These are phyloP conservation scores for Daldinia concentrica DNA, from an alignment of 495 filamentous ascomycete genomes.

Conservation along the genomic window DNA sequence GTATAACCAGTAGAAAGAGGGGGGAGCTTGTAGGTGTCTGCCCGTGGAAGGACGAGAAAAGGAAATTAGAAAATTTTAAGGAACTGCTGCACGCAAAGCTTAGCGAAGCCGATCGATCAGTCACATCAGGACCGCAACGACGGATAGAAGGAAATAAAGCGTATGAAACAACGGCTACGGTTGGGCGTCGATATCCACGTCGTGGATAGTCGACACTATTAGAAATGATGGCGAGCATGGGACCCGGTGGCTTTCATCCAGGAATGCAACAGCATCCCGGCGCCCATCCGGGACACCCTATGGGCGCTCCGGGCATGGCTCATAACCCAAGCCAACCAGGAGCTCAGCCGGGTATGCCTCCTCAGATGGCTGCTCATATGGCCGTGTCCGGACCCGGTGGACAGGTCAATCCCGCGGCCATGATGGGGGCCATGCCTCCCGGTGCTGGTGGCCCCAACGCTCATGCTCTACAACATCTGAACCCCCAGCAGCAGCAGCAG, in stretches of 20 bases:
- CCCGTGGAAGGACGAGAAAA: constrained; percentile 5
- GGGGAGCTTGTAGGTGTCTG: neutral
- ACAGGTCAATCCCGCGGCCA: constrained; percentile 80
- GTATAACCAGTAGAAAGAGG: constrained; percentile 7
- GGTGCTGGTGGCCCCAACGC: constrained; percentile 73
- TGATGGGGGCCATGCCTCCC: constrained; percentile 83
- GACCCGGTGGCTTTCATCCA: constrained; percentile 71
- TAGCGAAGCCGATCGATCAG: constrained; percentile 21
- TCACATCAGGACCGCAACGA: constrained; percentile 27
- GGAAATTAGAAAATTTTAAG: neutral
- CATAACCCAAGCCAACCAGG: constrained; percentile 75
- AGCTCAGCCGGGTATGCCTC: constrained; percentile 73
- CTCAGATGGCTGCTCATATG: constrained; percentile 75
- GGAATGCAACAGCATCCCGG: constrained; percentile 78
- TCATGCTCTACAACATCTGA: constrained; percentile 83
- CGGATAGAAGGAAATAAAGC: constrained; percentile 30
- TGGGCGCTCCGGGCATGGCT: constrained; percentile 65
- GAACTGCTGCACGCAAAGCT: constrained; percentile 8
- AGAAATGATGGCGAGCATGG: constrained; percentile 76
- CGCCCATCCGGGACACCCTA: constrained; percentile 80
- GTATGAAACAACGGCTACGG: constrained; percentile 56
- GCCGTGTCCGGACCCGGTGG: constrained; percentile 83
- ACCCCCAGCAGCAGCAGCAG: constrained; percentile 66
- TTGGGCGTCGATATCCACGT: constrained; percentile 59
- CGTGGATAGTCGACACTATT: constrained; percentile 58